phyloP scores from a whole-genome alignment of 345 rosid genomes.

The Salix purpurea region DNA sequence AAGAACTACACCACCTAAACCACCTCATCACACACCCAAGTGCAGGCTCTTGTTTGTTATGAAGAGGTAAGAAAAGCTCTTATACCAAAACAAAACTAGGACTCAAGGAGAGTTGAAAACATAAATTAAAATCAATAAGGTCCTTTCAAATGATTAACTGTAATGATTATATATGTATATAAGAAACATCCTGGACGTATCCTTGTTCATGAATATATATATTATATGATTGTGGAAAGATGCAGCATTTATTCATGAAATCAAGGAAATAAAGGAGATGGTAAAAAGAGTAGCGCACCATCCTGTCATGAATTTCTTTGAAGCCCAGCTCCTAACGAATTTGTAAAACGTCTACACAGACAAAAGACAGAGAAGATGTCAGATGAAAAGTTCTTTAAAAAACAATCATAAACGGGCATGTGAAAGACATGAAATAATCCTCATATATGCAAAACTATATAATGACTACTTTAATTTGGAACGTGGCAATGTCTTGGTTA shows the following conservation, averaged over 20 bases:
- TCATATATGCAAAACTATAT: neutral
- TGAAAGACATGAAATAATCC: neutral
- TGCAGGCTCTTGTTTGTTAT: no score
- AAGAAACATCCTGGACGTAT: no score
- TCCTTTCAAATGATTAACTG: neutral
- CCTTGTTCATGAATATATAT: no score
- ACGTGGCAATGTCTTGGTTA: neutral
- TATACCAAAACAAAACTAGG: neutral
- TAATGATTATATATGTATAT: no score
- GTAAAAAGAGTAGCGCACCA: conserved; percentile 44
- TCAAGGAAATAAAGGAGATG: conserved; percentile 9
- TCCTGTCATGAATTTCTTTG: conserved; percentile 98
- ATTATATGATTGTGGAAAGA: neutral
- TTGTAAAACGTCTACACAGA: conserved; percentile 74
- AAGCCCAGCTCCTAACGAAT: conserved; percentile 94
- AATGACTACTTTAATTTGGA: neutral
- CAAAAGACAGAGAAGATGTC: conserved; percentile 6
- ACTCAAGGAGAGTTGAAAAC: no score
- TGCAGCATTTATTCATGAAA: neutral
- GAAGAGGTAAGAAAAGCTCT: no score
- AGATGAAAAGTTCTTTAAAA: neutral
- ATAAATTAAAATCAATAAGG: neutral
- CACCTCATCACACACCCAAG: no score
- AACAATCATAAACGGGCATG: neutral
- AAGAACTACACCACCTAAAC: no score